Conservation (phyloP, 2,329 filamentous ascomycete species). For the Amylocarpus encephaloides region DNA sequence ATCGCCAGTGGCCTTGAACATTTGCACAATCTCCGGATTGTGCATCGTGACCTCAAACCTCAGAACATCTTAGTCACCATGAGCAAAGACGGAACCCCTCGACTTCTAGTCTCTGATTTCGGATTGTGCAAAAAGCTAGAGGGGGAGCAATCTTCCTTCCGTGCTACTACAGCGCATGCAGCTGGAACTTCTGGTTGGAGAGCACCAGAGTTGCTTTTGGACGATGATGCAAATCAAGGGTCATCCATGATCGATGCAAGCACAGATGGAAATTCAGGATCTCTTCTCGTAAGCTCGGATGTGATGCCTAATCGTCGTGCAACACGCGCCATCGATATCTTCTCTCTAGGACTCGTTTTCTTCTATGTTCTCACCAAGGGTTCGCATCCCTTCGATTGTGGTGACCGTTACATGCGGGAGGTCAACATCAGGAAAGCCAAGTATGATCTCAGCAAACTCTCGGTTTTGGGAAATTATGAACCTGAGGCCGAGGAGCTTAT, state of each 20-base stretch:
- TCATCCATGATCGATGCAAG: constrained; percentile 42
- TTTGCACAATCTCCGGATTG: constrained; percentile 85
- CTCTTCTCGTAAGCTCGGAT: constrained; percentile 50
- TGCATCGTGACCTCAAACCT: constrained; percentile 94
- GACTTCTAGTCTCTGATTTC: constrained; percentile 96
- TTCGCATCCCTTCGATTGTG: constrained; percentile 87
- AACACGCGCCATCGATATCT: constrained; percentile 94
- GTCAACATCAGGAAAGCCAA: constrained; percentile 93
- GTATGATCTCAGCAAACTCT: constrained; percentile 64
- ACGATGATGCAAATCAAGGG: constrained; percentile 58
- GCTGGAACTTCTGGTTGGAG: constrained; percentile 95
- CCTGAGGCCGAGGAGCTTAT: constrained; percentile 86
- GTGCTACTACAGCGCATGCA: constrained; percentile 88
- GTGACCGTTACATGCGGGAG: constrained; percentile 90
- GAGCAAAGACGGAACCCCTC: constrained; percentile 62
- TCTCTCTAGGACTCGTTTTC: constrained; percentile 95
- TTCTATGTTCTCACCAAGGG: constrained; percentile 97
- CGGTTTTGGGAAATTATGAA: constrained; percentile 73
- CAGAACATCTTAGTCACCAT: constrained; percentile 90
- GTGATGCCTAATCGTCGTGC: constrained; percentile 66
- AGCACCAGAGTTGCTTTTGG: constrained; percentile 83
- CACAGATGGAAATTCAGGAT: constrained; percentile 55
- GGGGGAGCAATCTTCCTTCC: constrained; percentile 87
- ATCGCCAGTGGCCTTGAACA: constrained; percentile 85
- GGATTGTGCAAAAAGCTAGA: constrained; percentile 96